Evolutionary conservation across 2,329 filamentous ascomycete species (phyloP).

Genomic region (Amauroascus niger): DNA sequence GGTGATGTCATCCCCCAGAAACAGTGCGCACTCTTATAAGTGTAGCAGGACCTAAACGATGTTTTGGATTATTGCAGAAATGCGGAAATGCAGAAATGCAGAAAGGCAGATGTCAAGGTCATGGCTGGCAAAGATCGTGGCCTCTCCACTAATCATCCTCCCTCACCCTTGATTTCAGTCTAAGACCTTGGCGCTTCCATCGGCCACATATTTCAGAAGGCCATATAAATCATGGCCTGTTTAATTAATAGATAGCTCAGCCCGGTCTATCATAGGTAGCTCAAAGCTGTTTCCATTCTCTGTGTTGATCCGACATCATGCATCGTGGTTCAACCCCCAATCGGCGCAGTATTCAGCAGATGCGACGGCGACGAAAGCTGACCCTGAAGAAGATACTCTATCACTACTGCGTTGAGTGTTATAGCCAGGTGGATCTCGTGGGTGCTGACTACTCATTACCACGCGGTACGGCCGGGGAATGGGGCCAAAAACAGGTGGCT

Average conservation of each 20-base stretch:
- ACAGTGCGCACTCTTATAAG: too few species aligned
- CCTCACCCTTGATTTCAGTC: too few species aligned
- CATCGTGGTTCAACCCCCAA: neutral
- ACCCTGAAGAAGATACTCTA: neutral
- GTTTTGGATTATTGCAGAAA: too few species aligned
- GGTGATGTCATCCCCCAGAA: too few species aligned
- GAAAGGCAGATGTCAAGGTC: neutral
- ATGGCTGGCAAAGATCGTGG: neutral
- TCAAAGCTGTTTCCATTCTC: neutral
- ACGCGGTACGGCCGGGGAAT: too few species aligned
- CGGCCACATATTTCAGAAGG: constrained; percentile 2
- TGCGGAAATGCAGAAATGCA: too few species aligned
- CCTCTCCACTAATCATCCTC: constrained; percentile 2
- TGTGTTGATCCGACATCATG: neutral
- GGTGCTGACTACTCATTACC: neutral
- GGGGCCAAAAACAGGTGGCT: too few species aligned
- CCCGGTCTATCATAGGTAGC: neutral
- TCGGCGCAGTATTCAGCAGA: neutral
- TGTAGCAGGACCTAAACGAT: too few species aligned
- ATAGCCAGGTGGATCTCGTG: neutral
- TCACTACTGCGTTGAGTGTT: constrained; percentile 1
- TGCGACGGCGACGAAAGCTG: neutral
- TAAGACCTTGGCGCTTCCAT: neutral
- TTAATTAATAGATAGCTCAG: neutral
- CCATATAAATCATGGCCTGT: neutral